Evolutionary conservation across 1,284 basidiomycete genomes (phyloP).

Genomic region (Ceratobasidium sp.): DNA sequence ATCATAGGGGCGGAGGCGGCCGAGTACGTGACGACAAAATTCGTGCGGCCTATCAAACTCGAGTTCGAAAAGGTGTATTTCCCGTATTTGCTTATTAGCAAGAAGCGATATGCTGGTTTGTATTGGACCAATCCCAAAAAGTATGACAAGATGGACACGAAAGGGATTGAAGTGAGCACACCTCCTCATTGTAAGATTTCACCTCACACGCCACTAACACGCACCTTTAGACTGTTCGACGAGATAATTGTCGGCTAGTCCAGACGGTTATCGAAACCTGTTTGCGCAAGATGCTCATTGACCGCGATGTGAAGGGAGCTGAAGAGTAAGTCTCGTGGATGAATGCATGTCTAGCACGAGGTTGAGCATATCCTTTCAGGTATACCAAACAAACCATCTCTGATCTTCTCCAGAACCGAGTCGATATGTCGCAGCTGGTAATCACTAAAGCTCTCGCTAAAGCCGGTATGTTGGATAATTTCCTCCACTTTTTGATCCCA

Average conservation of each 20-base stretch:
- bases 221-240: slow-evolving; percentile 83
- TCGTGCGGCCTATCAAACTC: slow-evolving; percentile 94
- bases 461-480: slow-evolving; percentile 65
- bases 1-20: slow-evolving; percentile 90
- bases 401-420: slow-evolving; percentile 92
- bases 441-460: slow-evolving; percentile 97
- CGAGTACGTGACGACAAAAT: slow-evolving; percentile 90
- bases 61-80: slow-evolving; percentile 99
- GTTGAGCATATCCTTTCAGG: slow-evolving; percentile 59
- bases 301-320: slow-evolving; percentile 91
- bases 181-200: not conserved
- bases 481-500: slow-evolving; percentile 7
- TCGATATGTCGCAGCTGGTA: slow-evolving; percentile 98
- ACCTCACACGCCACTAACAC: not conserved
- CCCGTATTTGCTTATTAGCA: slow-evolving; percentile 95
- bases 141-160: slow-evolving; percentile 98
- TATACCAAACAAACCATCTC: slow-evolving; percentile 94
- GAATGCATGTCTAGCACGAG: slow-evolving; percentile 5
- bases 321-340: slow-evolving; percentile 74
- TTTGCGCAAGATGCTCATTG: slow-evolving; percentile 95
- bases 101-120: slow-evolving; percentile 95
- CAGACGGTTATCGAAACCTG: slow-evolving; percentile 97
- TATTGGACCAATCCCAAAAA: slow-evolving; percentile 96
- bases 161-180: slow-evolving; percentile 89
- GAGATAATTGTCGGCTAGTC: slow-evolving; percentile 96